These are phyloP conservation scores for Paramecium pentaurelia DNA, from an alignment of 73 alveolate species.

Conservation along the genomic window DNA sequence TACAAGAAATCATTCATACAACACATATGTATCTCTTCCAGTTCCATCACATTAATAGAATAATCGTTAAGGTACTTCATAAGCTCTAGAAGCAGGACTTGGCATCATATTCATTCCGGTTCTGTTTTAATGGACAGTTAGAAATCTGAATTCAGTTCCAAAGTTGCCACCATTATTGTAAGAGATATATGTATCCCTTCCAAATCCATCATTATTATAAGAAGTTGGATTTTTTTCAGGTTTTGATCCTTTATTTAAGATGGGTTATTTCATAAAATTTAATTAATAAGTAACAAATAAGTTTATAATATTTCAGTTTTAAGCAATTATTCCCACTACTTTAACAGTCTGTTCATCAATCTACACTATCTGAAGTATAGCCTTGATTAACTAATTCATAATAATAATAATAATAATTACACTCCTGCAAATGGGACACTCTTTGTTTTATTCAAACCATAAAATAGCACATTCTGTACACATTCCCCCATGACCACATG, in stretches of 20 bases:
- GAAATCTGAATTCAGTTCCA: constrained; percentile 15
- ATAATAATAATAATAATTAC: background rate
- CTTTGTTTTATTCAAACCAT: background rate
- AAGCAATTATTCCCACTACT: background rate
- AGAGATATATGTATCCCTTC: constrained; percentile 22
- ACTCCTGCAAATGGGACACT: background rate
- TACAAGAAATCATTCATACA: background rate
- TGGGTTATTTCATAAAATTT: constrained; percentile 18
- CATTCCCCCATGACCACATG: background rate
- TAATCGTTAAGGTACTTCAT: background rate
- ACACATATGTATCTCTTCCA: constrained; percentile 28
- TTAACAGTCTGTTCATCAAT: background rate
- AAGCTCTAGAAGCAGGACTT: background rate
- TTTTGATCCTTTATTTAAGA: background rate
- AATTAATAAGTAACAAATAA: background rate
- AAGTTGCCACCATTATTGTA: constrained; percentile 44
- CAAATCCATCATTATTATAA: constrained; percentile 26
- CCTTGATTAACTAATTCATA: background rate
- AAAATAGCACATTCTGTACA: background rate
- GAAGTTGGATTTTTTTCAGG: constrained; percentile 30
- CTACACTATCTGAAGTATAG: background rate
- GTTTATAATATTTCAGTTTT: background rate
- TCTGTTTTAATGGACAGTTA: background rate
- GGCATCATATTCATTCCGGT: constrained; percentile 48
- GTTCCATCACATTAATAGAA: constrained; percentile 42